These are phyloP conservation scores for Prunus fruticosa DNA, from an alignment of 306 rosid species.

Conservation along the genomic window DNA sequence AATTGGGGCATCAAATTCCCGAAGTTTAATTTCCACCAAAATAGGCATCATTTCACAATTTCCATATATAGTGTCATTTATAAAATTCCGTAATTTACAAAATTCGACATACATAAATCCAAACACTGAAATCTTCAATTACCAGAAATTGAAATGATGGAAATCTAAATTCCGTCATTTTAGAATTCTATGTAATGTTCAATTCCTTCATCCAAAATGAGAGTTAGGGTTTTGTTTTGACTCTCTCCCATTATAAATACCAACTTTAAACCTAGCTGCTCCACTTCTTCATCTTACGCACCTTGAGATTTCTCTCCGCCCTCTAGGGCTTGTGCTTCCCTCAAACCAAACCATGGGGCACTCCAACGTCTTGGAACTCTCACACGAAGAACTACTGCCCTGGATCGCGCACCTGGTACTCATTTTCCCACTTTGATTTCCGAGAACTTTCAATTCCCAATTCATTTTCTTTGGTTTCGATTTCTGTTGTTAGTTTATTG, in stretches of 20 bases:
- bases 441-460: neutral
- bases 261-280: neutral
- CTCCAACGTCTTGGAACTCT: conserved; percentile 87
- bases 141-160: too few species aligned
- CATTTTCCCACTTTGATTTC: neutral
- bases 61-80: too few species aligned
- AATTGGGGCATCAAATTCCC: too few species aligned
- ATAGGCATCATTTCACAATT: too few species aligned
- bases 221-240: conserved; percentile 50
- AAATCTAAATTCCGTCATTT: too few species aligned
- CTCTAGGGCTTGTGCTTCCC: conserved; percentile 8
- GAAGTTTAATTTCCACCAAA: too few species aligned
- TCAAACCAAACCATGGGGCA: conserved; percentile 55
- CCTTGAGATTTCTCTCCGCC: neutral
- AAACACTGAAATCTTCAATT: too few species aligned
- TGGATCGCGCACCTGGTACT: conserved; percentile 88
- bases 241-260: conserved; percentile 2
- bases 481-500: neutral
- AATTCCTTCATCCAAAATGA: too few species aligned
- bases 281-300: too few species aligned
- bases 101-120: too few species aligned
- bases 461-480: neutral
- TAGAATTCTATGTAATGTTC: too few species aligned
- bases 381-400: conserved; percentile 92
- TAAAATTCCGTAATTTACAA: too few species aligned